Evolutionary conservation across 208 protist genomes (phyloP).

Genomic region (Leptomonas seymouri): DNA sequence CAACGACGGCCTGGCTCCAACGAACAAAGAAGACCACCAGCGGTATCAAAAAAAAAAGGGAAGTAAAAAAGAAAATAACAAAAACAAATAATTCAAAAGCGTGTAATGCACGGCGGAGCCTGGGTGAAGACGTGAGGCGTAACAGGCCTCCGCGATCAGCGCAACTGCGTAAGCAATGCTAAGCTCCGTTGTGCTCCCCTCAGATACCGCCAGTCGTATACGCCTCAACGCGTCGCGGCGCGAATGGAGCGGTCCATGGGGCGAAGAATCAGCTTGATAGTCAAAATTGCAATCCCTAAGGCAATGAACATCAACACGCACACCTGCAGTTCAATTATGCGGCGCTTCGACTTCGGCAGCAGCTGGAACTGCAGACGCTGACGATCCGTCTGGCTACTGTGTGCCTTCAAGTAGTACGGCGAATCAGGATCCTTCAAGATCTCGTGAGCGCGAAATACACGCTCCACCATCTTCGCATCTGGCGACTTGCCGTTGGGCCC

Average conservation of each 20-base stretch:
- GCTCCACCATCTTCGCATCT: constrained; percentile 78
- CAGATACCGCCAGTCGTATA: too few relatives aligned
- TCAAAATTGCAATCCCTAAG: constrained; percentile 44
- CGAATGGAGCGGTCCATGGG: constrained; percentile 72
- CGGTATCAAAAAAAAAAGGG: too few relatives aligned
- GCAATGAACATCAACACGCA: constrained; percentile 54
- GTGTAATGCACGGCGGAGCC: too few relatives aligned
- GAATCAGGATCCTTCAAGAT: constrained; percentile 84
- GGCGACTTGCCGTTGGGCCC: constrained; percentile 62
- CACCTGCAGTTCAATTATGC: constrained; percentile 70
- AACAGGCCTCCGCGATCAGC: too few relatives aligned
- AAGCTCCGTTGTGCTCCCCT: too few relatives aligned
- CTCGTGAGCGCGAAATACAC: constrained; percentile 77
- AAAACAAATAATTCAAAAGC: too few relatives aligned
- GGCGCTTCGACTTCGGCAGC: constrained; percentile 71
- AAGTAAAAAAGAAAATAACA: too few relatives aligned
- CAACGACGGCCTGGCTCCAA: too few relatives aligned
- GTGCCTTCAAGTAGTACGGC: constrained; percentile 81
- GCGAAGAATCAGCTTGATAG: constrained; percentile 60
- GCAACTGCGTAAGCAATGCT: too few relatives aligned
- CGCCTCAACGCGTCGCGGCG: constrained; percentile 57
- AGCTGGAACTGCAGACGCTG: constrained; percentile 86
- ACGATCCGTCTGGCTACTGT: constrained; percentile 68
- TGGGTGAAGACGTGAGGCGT: too few relatives aligned
- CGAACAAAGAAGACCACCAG: too few relatives aligned